phyloP scores from a whole-genome alignment of 2,329 filamentous ascomycete species.

The Penicillium oxalicum region DNA sequence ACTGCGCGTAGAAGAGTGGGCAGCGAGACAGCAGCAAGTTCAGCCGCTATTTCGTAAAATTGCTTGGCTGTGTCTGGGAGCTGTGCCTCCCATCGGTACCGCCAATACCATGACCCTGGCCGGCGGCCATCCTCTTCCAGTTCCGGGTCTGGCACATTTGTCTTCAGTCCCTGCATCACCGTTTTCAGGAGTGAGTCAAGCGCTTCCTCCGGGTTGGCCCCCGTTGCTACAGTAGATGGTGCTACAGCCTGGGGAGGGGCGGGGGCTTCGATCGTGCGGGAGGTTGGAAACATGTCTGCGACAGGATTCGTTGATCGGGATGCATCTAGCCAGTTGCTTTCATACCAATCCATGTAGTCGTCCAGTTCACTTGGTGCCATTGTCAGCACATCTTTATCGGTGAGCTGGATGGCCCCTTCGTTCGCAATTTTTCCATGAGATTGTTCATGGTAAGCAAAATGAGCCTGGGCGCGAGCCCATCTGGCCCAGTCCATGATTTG shows the following conservation, averaged over 20 bases:
- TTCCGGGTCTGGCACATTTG: conserved; percentile 34
- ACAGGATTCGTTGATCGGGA: conserved; percentile 28
- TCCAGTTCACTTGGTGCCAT: conserved; percentile 61
- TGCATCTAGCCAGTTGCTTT: conserved; percentile 52
- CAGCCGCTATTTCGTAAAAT: conserved; percentile 50
- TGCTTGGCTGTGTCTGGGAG: conserved; percentile 41
- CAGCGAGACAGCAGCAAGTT: conserved; percentile 46
- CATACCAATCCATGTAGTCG: conserved; percentile 74
- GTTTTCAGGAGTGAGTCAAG: conserved; percentile 37
- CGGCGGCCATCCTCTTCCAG: conserved; percentile 32
- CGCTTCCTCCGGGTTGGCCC: conserved; percentile 22
- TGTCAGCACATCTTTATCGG: conserved; percentile 56
- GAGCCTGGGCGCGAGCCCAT: conserved; percentile 56
- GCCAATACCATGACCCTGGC: conserved; percentile 47
- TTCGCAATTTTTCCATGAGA: conserved; percentile 34
- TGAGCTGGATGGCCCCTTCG: conserved; percentile 50
- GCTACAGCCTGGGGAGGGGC: conserved; percentile 4
- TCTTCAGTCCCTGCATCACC: conserved; percentile 40
- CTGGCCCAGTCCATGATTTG: conserved; percentile 64
- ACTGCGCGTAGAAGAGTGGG: conserved; percentile 48
- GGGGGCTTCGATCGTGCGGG: conserved; percentile 16
- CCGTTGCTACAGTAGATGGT: conserved; percentile 3
- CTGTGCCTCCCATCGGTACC: conserved; percentile 45
- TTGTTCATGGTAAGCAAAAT: conserved; percentile 30
- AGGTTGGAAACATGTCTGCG: conserved; percentile 40